Conservation (phyloP, 768 basidiomycete genomes). For the Suillus luteus region DNA sequence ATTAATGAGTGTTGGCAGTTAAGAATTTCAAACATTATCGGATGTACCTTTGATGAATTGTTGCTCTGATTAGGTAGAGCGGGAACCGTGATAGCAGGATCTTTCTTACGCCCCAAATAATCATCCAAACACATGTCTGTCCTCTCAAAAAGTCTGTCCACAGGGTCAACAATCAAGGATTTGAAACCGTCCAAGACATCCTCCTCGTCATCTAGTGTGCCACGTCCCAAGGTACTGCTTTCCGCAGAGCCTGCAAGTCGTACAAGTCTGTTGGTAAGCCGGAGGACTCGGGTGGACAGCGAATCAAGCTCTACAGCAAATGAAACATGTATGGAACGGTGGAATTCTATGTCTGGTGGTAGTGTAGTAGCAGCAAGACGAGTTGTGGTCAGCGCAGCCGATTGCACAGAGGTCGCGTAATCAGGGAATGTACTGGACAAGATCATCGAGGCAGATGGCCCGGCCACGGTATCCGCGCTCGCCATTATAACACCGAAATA, state of each 20-base stretch:
- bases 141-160: constrained; percentile 84
- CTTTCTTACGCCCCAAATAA: constrained; percentile 67
- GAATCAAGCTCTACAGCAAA: constrained; percentile 72
- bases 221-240: constrained; percentile 32
- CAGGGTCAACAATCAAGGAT: constrained; percentile 71
- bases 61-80: constrained; percentile 26
- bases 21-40: constrained; percentile 3
- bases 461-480: not conserved
- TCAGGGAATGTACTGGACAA: constrained; percentile 44
- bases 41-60: constrained; percentile 36
- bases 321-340: constrained; percentile 78
- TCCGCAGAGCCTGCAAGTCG: constrained; percentile 48
- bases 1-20: not conserved
- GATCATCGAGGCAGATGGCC: constrained; percentile 10
- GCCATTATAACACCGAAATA: not conserved
- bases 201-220: constrained; percentile 64
- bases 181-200: constrained; percentile 86
- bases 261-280: constrained; percentile 66
- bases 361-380: constrained; percentile 57
- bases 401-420: constrained; percentile 61
- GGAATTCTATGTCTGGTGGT: constrained; percentile 81
- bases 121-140: constrained; percentile 87
- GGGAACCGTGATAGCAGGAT: constrained; percentile 63
- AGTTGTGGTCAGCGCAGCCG: constrained; percentile 62
- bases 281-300: constrained; percentile 66